These are phyloP conservation scores for Quercus lobata DNA, from an alignment of 331 rosid species.

Conservation along the genomic window DNA sequence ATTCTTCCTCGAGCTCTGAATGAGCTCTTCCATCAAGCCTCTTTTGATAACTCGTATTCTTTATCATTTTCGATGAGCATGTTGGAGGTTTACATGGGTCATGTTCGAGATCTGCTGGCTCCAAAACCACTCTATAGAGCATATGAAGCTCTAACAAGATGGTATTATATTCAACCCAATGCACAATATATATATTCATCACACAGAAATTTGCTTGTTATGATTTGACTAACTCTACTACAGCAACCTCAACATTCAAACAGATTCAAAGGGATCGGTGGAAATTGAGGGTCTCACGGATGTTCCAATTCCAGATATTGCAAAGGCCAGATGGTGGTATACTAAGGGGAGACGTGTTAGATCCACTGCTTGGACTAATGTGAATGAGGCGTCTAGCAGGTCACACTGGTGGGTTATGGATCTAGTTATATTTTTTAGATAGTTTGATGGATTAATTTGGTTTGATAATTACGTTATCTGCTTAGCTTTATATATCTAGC, in stretches of 20 bases:
- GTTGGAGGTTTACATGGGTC: constrained; percentile 97
- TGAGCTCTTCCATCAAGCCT: constrained; percentile 66
- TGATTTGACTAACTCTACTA: constrained; percentile 26
- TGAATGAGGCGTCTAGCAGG: constrained; percentile 92
- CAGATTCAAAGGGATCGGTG: constrained; percentile 75
- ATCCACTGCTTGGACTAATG: constrained; percentile 92
- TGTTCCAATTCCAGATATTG: constrained; percentile 64
- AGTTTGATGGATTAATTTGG: constrained; percentile 51
- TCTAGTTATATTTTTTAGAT: constrained; percentile 31
- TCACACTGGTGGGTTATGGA: constrained; percentile 90
- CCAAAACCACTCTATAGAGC: constrained; percentile 53
- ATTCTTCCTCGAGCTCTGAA: constrained; percentile 81
- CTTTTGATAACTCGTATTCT: constrained; percentile 39
- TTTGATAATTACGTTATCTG: constrained; percentile 85
- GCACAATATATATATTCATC: neutral
- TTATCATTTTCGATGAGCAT: constrained; percentile 81
- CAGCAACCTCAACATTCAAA: constrained; percentile 95
- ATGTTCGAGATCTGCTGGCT: constrained; percentile 70
- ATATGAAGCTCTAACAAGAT: constrained; percentile 45
- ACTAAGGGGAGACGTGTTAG: constrained; percentile 72
- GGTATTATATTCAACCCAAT: constrained; percentile 34
- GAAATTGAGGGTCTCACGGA: constrained; percentile 93
- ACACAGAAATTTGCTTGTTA: constrained; percentile 3
- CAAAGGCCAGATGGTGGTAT: constrained; percentile 86
- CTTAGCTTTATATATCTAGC: constrained; percentile 98